Evolutionary conservation across 495 filamentous ascomycete genomes (phyloP), one percentile per base, ranked within the genome.

Genomic region (Extremus antarcticus): DNA sequence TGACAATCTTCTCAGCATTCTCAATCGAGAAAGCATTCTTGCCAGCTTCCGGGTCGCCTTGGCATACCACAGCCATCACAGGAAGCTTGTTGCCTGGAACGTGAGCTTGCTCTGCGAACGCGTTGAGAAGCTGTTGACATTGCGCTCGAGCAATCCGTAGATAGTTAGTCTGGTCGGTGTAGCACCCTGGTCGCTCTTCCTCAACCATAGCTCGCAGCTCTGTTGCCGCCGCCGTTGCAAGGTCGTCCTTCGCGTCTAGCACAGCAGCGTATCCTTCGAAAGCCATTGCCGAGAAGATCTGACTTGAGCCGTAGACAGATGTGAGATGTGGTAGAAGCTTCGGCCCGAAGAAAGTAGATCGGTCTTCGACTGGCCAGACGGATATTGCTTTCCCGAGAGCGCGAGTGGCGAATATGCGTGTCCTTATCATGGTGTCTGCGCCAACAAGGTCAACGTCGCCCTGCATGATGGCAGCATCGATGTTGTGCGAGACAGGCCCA

Each of bases 401-500:
- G 64, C 77, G 79, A 19, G 90, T 86, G 7, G 90, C 87, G 63
- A 81, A 85, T 38, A 95, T 83, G 66, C 90, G 89, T 7, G 90
- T 95, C 60, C 90, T 80, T 52, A 96, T 77, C 62, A 98, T 78
- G 3, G 82, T 83, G 53, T 98, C 94, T 48, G 84, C 74, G 45
- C 94, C 90, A 24, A 97, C 90, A 41, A 98, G 73, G 61, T 98
- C 92, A 51, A 96, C 83, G 64, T 98, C 92, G 43, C 92, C 92
- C 63, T 89, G 86, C 70, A 98, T 88, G 88, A 98, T 96, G 63
- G 94, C 89, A 17, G 88, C 92, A 65, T 98, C 92, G 35, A 98
- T 88, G 66, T 98, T 95, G 68, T 98, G 94, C 0, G 79, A 65
- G 23, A 78, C 71, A n/a, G 79, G 66, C 2, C 29, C 29, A 11